Evolutionary conservation across 2,329 filamentous ascomycete genomes (phyloP), one percentile per base, ranked within the genome.

Genomic region (Fusarium transvaalense): DNA sequence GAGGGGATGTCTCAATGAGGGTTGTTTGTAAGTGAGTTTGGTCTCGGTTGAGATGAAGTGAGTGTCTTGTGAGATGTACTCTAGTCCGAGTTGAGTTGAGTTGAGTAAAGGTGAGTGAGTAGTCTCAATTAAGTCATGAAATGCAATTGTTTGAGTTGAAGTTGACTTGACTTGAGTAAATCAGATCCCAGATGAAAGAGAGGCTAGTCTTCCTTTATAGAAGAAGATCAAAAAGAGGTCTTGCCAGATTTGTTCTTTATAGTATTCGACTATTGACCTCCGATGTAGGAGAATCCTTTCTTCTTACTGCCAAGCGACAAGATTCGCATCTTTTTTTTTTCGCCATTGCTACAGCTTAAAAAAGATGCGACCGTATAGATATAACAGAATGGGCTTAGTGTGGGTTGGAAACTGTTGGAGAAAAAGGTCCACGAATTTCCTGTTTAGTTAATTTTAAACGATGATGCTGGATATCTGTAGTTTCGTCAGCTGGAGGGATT

Each of bases 361-460:
- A 32, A n/a, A 50, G 23, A 37, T 50, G 47, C 25, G 6, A 14
- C 32, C 59, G 48, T 42, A 56, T 39, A 23, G 34, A 27, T 38
- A 52, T n/a, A 4, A 64, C 60, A 42, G 27, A 59, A 46, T 12
- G 6, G 59, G 59, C 13, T 37, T 50, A 50, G 47, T 12, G 34
- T 21, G 2, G 4, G 1, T 3, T 42, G 23, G 23, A 25, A 15
- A 23, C 15, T 25, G 1, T 3, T 42, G 23, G 23, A 25, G 23
- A 23, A 15, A 15, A 12, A 35, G 52, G 15, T 35, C 46, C 17
- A 41, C 27, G n/a, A 38, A 19, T n/a, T 31, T 25, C 59, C 59
- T 37, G 10, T 55, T 56, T 56, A n/a, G 59, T 62, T 41, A 37
- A 42, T 62, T 56, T 37, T 46, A 62, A 62, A 62, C 59, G 59